Evolutionary conservation across 495 filamentous ascomycete species (phyloP).

Genomic region (Sporormia fimetaria): DNA sequence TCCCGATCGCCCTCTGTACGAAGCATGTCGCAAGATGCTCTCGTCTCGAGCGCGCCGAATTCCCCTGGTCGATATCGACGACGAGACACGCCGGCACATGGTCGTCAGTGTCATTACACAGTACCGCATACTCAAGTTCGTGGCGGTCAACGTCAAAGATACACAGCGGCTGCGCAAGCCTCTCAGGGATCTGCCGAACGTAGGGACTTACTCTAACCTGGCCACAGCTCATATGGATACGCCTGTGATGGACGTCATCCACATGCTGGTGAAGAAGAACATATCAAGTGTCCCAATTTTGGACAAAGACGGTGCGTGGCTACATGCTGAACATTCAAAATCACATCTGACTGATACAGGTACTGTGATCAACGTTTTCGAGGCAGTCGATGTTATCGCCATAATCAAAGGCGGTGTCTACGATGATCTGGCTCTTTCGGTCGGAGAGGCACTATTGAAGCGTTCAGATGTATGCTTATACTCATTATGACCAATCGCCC

Average conservation of each 20-base stretch:
- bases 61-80: constrained; percentile 85
- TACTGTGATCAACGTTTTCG: constrained; percentile 86
- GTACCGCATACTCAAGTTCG: constrained; percentile 96
- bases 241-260: constrained; percentile 91
- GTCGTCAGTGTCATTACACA: constrained; percentile 96
- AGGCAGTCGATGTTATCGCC: constrained; percentile 93
- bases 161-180: constrained; percentile 84
- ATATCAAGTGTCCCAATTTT: constrained; percentile 94
- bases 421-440: constrained; percentile 74
- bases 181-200: constrained; percentile 58
- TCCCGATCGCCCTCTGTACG: constrained; percentile 78
- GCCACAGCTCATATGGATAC: constrained; percentile 82
- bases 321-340: not conserved
- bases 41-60: constrained; percentile 87
- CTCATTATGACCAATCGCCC: not conserved
- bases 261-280: constrained; percentile 79
- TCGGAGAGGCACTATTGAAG: constrained; percentile 83
- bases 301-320: constrained; percentile 56
- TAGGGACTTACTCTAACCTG: constrained; percentile 75
- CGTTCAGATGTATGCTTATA: constrained; percentile 54
- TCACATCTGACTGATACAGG: constrained; percentile 34
- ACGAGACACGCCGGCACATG: constrained; percentile 84
- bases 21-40: constrained; percentile 90
- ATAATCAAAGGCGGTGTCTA: constrained; percentile 89
- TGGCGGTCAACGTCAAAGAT: constrained; percentile 90